These are phyloP conservation scores for Trichoderma orchidacearum DNA, from an alignment of 495 filamentous ascomycete genomes.

Conservation along the genomic window DNA sequence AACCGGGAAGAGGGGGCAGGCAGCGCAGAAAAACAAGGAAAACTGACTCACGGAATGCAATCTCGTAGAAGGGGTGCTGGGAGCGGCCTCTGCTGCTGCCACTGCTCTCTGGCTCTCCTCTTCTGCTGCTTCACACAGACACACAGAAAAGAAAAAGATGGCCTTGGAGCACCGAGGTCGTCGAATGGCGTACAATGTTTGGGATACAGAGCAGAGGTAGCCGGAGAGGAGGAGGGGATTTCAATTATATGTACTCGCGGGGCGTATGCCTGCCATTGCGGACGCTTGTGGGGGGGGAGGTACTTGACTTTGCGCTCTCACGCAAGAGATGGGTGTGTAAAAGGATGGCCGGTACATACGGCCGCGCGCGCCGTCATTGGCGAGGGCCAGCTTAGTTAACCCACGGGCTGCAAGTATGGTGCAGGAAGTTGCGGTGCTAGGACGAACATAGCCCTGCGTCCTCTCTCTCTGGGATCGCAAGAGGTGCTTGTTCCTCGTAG, in stretches of 20 bases:
- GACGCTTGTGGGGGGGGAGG: too few species aligned
- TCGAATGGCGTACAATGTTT: not conserved
- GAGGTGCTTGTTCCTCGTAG: too few species aligned
- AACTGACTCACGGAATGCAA: not conserved
- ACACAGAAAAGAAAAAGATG: not conserved
- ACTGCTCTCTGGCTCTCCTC: not conserved
- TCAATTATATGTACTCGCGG: not conserved
- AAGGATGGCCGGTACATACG: too few species aligned
- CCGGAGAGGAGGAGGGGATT: not conserved
- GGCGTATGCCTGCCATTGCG: too few species aligned
- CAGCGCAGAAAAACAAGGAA: not conserved
- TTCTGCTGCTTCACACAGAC: not conserved
- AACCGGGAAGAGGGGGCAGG: not conserved
- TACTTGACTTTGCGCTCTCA: too few species aligned
- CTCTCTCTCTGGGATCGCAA: too few species aligned
- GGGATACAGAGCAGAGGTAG: not conserved
- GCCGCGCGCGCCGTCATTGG: too few species aligned
- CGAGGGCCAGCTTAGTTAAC: too few species aligned
- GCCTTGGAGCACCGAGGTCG: not conserved
- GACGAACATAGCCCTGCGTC: too few species aligned
- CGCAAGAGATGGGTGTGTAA: too few species aligned
- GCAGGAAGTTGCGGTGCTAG: too few species aligned
- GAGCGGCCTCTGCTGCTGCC: not conserved
- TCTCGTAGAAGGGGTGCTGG: not conserved
- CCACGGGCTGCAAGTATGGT: too few species aligned